A percentile compares a stretch with the other conserved stretches of the same genome.
These are phyloP conservation scores for Canavalia gladiata DNA, from an alignment of 306 rosid genomes.

Conservation along the genomic window DNA sequence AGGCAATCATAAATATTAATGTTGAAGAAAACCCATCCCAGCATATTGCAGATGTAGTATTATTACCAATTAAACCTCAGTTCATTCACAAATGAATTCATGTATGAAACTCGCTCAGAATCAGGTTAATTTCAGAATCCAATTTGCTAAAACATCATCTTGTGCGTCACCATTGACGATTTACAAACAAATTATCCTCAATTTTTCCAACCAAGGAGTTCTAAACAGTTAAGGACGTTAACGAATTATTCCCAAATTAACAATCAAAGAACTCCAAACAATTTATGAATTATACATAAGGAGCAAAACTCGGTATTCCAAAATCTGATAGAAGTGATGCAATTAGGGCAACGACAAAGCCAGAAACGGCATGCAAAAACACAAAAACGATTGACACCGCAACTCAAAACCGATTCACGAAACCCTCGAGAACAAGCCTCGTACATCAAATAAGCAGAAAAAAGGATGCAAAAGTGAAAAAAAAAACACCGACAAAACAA, in stretches of 20 bases:
- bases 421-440: constrained; percentile 16
- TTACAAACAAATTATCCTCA: not conserved
- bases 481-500: not conserved
- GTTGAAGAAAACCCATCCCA: not conserved
- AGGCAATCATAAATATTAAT: not conserved
- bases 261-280: not conserved
- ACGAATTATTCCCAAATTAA: not conserved
- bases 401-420: constrained; percentile 36
- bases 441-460: constrained; percentile 11
- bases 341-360: not conserved
- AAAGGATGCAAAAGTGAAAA: not conserved
- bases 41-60: not conserved
- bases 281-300: constrained; percentile 1
- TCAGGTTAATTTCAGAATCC: constrained; percentile 7
- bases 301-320: not conserved
- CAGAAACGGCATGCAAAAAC: constrained; percentile 43
- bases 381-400: not conserved
- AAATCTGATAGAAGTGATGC: not conserved
- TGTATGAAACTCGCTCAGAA: not conserved
- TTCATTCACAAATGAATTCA: constrained; percentile 16
- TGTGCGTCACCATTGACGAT: not conserved
- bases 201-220: not conserved
- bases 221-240: constrained; percentile 1
- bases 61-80: constrained; percentile 16
- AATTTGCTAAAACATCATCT: not conserved